phyloP scores from a whole-genome alignment of 345 rosid species.

The Stellera chamaejasme region DNA sequence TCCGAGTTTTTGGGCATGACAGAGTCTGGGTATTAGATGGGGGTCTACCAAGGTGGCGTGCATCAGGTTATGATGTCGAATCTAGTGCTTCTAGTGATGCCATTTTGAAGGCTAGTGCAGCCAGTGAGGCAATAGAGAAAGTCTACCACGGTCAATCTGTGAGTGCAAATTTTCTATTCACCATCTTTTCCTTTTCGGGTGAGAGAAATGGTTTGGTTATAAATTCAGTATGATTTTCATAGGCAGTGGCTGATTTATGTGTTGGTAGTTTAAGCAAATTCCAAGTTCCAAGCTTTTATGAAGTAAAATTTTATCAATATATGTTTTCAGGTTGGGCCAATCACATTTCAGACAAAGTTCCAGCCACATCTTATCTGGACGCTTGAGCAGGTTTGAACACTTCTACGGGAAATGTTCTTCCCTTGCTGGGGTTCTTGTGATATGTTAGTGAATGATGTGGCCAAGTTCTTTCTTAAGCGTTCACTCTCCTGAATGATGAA shows the following conservation, averaged over 20 bases:
- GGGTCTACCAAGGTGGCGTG: conserved; percentile 97
- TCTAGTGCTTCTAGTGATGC: conserved; percentile 97
- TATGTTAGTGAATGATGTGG: too few relatives aligned
- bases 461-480: too few relatives aligned
- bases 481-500: too few relatives aligned
- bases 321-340: conserved; percentile 58
- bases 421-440: too few relatives aligned
- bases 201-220: too few relatives aligned
- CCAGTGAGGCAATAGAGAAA: conserved; percentile 93
- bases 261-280: not conserved
- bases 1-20: conserved; percentile 87
- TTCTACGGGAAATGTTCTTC: too few relatives aligned
- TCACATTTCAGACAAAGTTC: conserved; percentile 73
- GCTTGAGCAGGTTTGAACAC: conserved; percentile 71
- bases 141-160: conserved; percentile 80
- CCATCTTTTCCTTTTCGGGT: not conserved
- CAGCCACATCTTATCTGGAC: conserved; percentile 89
- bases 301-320: not conserved
- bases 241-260: not conserved
- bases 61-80: conserved; percentile 94
- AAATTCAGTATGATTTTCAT: not conserved
- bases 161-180: conserved; percentile 20
- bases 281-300: not conserved
- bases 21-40: conserved; percentile 96
- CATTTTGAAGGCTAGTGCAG: conserved; percentile 94